phyloP scores from a whole-genome alignment of 352 stramenopile genomes.

The Globisporangium recalcitrans region DNA sequence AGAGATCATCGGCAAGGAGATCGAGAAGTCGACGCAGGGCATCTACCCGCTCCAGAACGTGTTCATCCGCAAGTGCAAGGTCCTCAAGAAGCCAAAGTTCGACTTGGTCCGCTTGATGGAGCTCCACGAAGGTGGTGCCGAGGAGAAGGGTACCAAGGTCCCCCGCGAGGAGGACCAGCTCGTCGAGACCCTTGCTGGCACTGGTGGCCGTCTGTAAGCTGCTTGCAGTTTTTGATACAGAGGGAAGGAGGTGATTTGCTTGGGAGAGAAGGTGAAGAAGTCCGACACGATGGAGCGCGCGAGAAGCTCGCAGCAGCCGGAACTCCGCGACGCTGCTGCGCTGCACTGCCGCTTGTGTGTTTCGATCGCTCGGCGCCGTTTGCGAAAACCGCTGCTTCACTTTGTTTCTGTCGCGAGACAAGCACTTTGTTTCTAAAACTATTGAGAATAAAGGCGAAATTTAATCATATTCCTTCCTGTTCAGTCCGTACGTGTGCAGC shows the following conservation, averaged over 20 bases:
- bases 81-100: constrained; percentile 99
- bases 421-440: constrained; percentile 52
- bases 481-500: background rate
- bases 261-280: constrained; percentile 1
- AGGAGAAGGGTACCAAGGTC: constrained; percentile 91
- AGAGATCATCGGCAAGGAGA: constrained; percentile 97
- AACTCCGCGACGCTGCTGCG: background rate
- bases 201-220: constrained; percentile 88
- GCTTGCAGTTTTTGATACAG: constrained; percentile 17
- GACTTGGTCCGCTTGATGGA: constrained; percentile 99
- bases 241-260: constrained; percentile 15
- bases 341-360: background rate
- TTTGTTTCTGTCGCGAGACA: constrained; percentile 11
- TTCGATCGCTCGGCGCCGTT: background rate
- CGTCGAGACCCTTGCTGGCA: constrained; percentile 81
- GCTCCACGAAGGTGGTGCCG: constrained; percentile 94
- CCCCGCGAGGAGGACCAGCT: constrained; percentile 82
- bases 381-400: background rate
- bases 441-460: constrained; percentile 87
- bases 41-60: constrained; percentile 99
- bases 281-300: background rate
- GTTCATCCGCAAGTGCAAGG: constrained; percentile 99
- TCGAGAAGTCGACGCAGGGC: constrained; percentile 95
- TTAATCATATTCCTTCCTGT: constrained; percentile 29
- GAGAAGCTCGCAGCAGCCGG: constrained; percentile 2